phyloP scores from a whole-genome alignment of 192 early-diverging fungal species.

The Backusella mclennaniae region DNA sequence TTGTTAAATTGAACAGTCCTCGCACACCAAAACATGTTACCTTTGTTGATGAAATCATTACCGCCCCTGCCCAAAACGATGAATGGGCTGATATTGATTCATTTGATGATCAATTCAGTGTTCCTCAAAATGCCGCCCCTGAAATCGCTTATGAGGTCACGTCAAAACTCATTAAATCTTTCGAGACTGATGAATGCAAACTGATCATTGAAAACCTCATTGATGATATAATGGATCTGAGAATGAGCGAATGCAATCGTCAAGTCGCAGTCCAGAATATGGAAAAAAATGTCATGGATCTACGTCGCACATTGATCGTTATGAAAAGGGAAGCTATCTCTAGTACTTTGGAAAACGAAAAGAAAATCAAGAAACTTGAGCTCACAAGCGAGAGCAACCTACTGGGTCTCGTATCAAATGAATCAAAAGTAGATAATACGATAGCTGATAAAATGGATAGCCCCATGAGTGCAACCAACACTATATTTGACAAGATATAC shows the following conservation, averaged over 20 bases:
- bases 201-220: constrained; percentile 54
- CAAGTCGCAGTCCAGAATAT: constrained; percentile 44
- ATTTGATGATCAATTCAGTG: constrained; percentile 34
- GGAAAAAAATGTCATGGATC: constrained; percentile 51
- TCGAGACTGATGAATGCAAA: constrained; percentile 48
- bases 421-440: neutral
- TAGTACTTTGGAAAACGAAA: constrained; percentile 23
- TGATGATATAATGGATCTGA: constrained; percentile 54
- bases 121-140: constrained; percentile 40
- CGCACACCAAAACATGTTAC: constrained; percentile 30
- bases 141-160: constrained; percentile 51
- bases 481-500: constrained; percentile 41
- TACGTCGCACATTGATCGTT: constrained; percentile 51
- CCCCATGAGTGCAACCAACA: constrained; percentile 26
- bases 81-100: constrained; percentile 36
- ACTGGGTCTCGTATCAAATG: neutral
- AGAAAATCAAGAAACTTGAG: constrained; percentile 22
- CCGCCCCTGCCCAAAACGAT: constrained; percentile 10
- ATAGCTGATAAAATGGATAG: constrained; percentile 17
- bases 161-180: constrained; percentile 45
- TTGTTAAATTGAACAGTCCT: neutral
- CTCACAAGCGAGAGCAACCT: neutral
- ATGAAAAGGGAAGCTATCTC: constrained; percentile 49
- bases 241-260: constrained; percentile 43
- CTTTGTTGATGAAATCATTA: constrained; percentile 35